phyloP scores from a whole-genome alignment of 495 filamentous ascomycete species.

The Daldinia decipiens region DNA sequence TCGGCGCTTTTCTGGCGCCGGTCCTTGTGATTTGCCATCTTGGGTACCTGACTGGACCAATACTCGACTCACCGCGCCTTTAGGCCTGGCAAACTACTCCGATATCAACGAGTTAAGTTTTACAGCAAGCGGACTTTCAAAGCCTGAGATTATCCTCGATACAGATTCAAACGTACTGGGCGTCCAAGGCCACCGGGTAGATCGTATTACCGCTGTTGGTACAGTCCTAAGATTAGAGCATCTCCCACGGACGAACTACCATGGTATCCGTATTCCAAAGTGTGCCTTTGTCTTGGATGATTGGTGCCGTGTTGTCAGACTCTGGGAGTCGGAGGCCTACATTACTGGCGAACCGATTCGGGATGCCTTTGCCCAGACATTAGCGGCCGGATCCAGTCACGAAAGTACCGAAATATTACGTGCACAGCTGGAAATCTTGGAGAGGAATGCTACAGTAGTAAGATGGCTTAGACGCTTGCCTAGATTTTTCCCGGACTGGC shows the following conservation, averaged over 20 bases:
- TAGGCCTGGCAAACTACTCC: conserved; percentile 36
- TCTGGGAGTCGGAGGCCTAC: conserved; percentile 10
- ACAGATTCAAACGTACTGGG: conserved; percentile 18
- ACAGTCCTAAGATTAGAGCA: conserved; percentile 27
- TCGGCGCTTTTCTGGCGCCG: conserved; percentile 24
- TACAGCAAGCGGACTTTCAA: conserved; percentile 27
- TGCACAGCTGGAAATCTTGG: conserved; percentile 28
- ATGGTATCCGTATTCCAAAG: conserved; percentile 32
- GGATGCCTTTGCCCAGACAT: conserved; percentile 35
- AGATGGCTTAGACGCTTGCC: conserved; percentile 23
- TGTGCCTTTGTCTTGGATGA: conserved; percentile 34
- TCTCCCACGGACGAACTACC: conserved; percentile 33
- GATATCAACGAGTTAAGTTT: conserved; percentile 38
- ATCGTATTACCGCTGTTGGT: conserved; percentile 34
- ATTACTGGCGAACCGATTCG: conserved; percentile 32
- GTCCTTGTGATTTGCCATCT: conserved; percentile 28
- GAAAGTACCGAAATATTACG: conserved; percentile 29
- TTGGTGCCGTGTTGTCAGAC: conserved; percentile 23
- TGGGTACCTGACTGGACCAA: conserved; percentile 40
- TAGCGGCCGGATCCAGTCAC: conserved; percentile 22
- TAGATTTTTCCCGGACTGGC: conserved; percentile 25
- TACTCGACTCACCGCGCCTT: conserved; percentile 36
- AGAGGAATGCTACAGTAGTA: conserved; percentile 30
- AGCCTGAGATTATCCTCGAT: conserved; percentile 16
- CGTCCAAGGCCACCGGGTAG: conserved; percentile 23